These are phyloP conservation scores for Polymyxa betae DNA, from an alignment of 208 protist species.

Conservation along the genomic window DNA sequence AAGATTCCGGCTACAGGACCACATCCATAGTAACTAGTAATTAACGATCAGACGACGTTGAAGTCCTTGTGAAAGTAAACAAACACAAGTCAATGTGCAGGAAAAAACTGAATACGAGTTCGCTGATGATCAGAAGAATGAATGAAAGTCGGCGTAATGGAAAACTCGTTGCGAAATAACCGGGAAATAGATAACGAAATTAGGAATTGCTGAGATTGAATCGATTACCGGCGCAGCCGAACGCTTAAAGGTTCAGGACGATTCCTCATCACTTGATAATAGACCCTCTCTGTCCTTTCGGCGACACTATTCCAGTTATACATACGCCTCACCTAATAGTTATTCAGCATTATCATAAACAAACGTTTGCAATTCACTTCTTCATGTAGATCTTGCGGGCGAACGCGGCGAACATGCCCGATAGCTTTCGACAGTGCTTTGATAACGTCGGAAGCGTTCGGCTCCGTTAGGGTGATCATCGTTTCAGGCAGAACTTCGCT, in stretches of 20 bases:
- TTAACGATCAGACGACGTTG: too few relatives aligned
- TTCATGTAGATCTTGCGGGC: constrained; percentile 31
- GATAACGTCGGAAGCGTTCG: constrained; percentile 73
- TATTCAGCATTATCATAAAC: neutral
- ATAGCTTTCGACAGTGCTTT: neutral
- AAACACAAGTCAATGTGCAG: too few relatives aligned
- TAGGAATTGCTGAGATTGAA: too few relatives aligned
- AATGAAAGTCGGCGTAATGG: too few relatives aligned
- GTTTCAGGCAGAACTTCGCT: constrained; percentile 93
- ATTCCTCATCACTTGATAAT: constrained; percentile 34
- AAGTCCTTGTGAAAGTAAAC: too few relatives aligned
- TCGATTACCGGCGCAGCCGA: constrained; percentile 5
- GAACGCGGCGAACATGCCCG: neutral
- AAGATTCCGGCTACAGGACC: neutral
- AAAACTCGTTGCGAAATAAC: too few relatives aligned
- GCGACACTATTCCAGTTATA: constrained; percentile 49
- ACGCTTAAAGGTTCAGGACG: constrained; percentile 41
- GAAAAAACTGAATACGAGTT: too few relatives aligned
- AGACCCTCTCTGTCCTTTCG: constrained; percentile 7
- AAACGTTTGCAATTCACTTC: neutral
- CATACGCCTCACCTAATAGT: constrained; percentile 5
- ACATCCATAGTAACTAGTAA: constrained; percentile 12
- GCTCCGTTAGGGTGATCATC: constrained; percentile 87
- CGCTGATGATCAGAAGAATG: too few relatives aligned
- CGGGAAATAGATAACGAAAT: too few relatives aligned